Evolutionary conservation across 768 basidiomycete species (phyloP), one percentile per base, ranked within the genome.

Genomic region (Omphalotus guepiniiformis): DNA sequence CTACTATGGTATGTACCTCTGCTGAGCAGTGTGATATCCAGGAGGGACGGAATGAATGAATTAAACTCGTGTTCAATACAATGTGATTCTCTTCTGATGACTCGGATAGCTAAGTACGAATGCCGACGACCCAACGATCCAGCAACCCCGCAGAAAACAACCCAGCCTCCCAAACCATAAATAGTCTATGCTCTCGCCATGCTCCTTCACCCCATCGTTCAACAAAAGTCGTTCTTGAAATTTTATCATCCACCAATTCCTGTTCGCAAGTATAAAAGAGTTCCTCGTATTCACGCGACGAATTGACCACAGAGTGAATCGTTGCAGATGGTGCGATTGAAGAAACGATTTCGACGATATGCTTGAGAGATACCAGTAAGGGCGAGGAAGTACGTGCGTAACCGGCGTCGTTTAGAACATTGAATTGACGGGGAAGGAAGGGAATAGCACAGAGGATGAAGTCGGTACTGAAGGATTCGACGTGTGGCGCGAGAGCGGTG

Each of bases 121-220:
- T 32, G 30, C 61, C 56, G 22, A 78, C 58, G 11, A 67, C 61
- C 82, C 80, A 83, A 45, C 76, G 66, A 53, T 60, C 62, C 42
- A 83, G 54, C 52, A 67, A 58, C 13, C 73, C 71, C 3, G 64
- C 68, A 34, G 64, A 59, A 13, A 82, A 58, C 29, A 83, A 64
- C 0, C 68, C 76, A 18, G 73, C 75, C 56, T 83, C 79, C 66
- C 82, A 79, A 23, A 63, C 64, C 25, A 75, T 45, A 51, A 73
- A 55, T n/a, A 80, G 63, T 49, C 71, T 62, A 43, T 74, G 64
- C 53, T 73, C 70, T 44, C 77, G 66, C 77, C 74, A 78, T 28
- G 56, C 66, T 18, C 53, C 50, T 12, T 65, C 27, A 5, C 69
- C 69, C 37, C 58, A 57, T 36, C 57, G 55, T 5, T 58, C 41